phyloP scores from a whole-genome alignment of 1,284 basidiomycete genomes.

The Leccinum pallidistipes region DNA sequence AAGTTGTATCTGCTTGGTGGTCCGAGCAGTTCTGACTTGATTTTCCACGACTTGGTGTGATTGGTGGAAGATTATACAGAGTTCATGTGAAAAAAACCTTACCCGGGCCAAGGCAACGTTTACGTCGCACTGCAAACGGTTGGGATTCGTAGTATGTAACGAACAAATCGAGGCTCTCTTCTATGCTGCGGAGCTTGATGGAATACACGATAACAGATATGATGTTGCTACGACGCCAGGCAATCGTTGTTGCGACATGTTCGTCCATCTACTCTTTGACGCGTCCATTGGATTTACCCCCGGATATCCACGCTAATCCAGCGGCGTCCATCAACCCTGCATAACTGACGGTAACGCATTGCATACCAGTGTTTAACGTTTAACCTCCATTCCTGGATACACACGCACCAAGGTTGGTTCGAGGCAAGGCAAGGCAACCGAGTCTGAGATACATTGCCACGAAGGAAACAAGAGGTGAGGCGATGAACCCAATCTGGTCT shows the following conservation, averaged over 20 bases:
- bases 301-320: constrained; percentile 9
- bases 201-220: too few species aligned
- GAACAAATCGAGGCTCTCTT: too few species aligned
- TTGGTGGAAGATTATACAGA: too few species aligned
- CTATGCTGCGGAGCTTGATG: too few species aligned
- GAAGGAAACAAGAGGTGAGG: constrained; percentile 51
- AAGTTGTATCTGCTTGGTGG: too few species aligned
- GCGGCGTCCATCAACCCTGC: constrained; percentile 15
- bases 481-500: constrained; percentile 51
- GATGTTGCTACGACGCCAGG: too few species aligned
- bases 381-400: constrained; percentile 34
- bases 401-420: constrained; percentile 40
- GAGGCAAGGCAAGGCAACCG: constrained; percentile 38
- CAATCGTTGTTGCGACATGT: background rate
- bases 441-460: constrained; percentile 39
- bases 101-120: too few species aligned
- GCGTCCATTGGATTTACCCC: constrained; percentile 9
- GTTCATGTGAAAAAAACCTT: too few species aligned
- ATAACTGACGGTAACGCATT: constrained; percentile 18
- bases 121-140: too few species aligned
- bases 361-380: constrained; percentile 17
- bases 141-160: too few species aligned
- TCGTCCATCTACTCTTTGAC: constrained; percentile 15
- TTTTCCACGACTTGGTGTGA: too few species aligned
- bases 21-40: too few species aligned